These are phyloP conservation scores for Diaporthe citri DNA, from an alignment of 2,329 filamentous ascomycete genomes.

Conservation along the genomic window DNA sequence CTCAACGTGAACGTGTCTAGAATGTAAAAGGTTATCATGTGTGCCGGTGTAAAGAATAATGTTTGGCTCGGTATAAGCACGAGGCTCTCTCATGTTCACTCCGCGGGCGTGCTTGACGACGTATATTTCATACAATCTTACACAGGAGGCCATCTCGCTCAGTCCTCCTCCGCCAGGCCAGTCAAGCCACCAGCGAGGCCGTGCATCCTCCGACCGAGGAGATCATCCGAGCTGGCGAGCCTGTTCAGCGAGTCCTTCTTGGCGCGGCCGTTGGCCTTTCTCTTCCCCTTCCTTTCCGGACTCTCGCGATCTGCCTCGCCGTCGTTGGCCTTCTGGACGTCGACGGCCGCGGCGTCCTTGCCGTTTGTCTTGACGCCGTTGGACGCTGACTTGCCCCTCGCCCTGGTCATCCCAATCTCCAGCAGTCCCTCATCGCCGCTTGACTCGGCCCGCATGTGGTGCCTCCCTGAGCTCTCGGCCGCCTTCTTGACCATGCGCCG, in stretches of 20 bases:
- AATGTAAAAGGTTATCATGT: not conserved
- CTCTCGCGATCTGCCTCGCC: constrained; percentile 45
- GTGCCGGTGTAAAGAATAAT: not conserved
- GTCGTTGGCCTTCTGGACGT: constrained; percentile 30
- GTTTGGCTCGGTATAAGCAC: not conserved
- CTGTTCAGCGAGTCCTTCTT: constrained; percentile 59
- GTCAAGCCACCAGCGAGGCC: constrained; percentile 68
- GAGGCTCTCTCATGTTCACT: not conserved
- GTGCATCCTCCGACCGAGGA: constrained; percentile 70
- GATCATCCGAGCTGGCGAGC: constrained; percentile 69
- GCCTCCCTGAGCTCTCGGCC: constrained; percentile 51
- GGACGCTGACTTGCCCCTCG: constrained; percentile 44
- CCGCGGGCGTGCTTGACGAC: not conserved
- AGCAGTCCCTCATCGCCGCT: constrained; percentile 87
- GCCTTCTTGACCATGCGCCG: constrained; percentile 37
- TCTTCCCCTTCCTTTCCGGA: constrained; percentile 47
- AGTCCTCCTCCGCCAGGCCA: constrained; percentile 58
- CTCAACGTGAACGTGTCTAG: not conserved
- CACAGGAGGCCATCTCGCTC: not conserved
- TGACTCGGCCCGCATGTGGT: constrained; percentile 68
- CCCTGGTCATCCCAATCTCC: constrained; percentile 82
- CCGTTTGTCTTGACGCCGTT: constrained; percentile 41
- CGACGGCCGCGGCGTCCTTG: constrained; percentile 44
- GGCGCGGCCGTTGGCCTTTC: constrained; percentile 44
- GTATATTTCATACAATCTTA: not conserved